Conservation (phyloP, 2,329 filamentous ascomycete species). For the Sclerotinia nivalis region DNA sequence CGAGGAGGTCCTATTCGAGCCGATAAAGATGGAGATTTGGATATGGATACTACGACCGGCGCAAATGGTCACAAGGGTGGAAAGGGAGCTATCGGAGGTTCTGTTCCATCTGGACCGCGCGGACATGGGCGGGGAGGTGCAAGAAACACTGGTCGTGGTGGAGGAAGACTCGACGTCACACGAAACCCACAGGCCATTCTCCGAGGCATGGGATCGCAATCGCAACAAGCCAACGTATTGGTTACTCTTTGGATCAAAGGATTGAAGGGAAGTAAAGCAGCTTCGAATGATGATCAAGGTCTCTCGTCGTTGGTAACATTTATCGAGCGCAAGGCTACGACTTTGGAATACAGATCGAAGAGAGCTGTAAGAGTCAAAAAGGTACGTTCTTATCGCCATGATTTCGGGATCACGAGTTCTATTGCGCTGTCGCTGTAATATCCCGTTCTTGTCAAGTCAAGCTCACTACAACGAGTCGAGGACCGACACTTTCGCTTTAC, state of each 20-base stretch:
- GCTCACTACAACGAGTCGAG: constrained; percentile 38
- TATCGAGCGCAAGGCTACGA: constrained; percentile 68
- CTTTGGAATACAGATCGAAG: constrained; percentile 49
- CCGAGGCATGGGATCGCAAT: constrained; percentile 43
- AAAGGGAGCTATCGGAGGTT: constrained; percentile 32
- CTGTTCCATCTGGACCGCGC: constrained; percentile 26
- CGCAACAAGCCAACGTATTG: constrained; percentile 38
- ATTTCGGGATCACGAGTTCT: constrained; percentile 46
- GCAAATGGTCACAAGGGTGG: constrained; percentile 35
- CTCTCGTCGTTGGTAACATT: constrained; percentile 65
- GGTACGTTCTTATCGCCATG: constrained; percentile 65
- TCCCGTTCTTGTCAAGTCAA: constrained; percentile 45
- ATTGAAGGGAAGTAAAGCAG: constrained; percentile 68
- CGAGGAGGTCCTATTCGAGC: constrained; percentile 44
- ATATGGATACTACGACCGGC: constrained; percentile 52
- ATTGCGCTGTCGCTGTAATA: constrained; percentile 42
- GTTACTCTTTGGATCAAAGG: constrained; percentile 54
- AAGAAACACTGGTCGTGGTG: constrained; percentile 39
- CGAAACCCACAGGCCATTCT: constrained; percentile 40
- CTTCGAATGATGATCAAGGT: constrained; percentile 65
- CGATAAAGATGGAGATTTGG: constrained; percentile 62
- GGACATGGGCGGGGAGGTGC: constrained; percentile 38
- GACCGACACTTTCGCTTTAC: constrained; percentile 34
- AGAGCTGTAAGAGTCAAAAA: constrained; percentile 66
- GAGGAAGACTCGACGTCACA: constrained; percentile 38